phyloP scores from a whole-genome alignment of 306 rosid genomes.

The Cucurbita pepo region DNA sequence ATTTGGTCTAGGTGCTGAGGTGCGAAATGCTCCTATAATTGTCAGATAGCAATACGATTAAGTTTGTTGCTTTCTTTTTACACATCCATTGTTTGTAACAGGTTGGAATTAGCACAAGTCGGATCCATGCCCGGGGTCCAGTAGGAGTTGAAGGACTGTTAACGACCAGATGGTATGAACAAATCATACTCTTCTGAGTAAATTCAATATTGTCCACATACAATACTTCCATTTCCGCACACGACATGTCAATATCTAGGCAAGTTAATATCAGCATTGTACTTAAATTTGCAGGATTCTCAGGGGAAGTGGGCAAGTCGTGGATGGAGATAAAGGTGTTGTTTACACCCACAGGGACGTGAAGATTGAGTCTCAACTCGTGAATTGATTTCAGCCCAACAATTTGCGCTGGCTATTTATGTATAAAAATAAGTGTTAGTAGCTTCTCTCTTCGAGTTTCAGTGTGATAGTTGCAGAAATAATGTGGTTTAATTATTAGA shows the following conservation, averaged over 20 bases:
- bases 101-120: constrained; percentile 97
- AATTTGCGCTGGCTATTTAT: neutral
- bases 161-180: constrained; percentile 79
- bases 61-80: neutral
- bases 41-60: neutral
- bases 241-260: neutral
- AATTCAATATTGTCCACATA: neutral
- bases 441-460: neutral
- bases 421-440: neutral
- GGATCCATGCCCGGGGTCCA: constrained; percentile 96
- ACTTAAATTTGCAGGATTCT: constrained; percentile 48
- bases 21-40: constrained; percentile 3
- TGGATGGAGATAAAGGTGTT: constrained; percentile 62
- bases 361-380: constrained; percentile 22
- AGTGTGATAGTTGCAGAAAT: neutral
- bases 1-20: constrained; percentile 99
- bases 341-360: constrained; percentile 63
- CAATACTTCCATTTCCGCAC: neutral
- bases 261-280: neutral
- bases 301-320: constrained; percentile 76
- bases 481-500: neutral
- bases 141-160: constrained; percentile 96
- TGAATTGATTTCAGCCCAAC: neutral
- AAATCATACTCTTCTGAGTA: neutral
- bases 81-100: constrained; percentile 9